Conservation (phyloP, 2,329 filamentous ascomycete species). For the Microascus cirrosus region DNA sequence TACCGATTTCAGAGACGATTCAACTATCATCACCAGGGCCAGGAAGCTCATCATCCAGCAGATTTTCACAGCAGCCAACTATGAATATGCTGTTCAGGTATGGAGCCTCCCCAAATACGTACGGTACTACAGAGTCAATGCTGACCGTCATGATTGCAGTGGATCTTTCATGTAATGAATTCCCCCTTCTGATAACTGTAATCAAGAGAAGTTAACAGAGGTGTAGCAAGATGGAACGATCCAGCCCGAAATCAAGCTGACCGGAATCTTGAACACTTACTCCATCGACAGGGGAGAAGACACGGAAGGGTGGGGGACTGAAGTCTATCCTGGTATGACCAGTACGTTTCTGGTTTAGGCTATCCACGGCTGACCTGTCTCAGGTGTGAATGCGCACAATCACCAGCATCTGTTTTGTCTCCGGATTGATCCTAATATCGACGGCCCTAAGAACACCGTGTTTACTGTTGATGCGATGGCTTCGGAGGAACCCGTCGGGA, state of each 20-base stretch:
- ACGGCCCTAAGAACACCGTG: constrained; percentile 74
- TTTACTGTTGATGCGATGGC: constrained; percentile 70
- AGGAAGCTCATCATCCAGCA: constrained; percentile 82
- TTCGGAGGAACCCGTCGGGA: constrained; percentile 65
- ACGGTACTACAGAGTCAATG: background rate
- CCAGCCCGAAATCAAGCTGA: constrained; percentile 84
- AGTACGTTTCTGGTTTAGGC: background rate
- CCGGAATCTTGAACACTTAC: constrained; percentile 88
- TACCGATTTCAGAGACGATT: constrained; percentile 86
- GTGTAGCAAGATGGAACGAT: constrained; percentile 70
- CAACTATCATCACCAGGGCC: constrained; percentile 72
- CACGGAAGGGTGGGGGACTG: constrained; percentile 77
- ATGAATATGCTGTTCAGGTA: constrained; percentile 60
- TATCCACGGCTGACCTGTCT: constrained; percentile 1
- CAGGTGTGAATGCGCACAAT: constrained; percentile 81
- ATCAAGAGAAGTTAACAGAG: constrained; percentile 9
- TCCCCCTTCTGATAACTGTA: background rate
- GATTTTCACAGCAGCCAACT: constrained; percentile 92
- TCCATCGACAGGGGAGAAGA: constrained; percentile 71
- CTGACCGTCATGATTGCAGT: constrained; percentile 50
- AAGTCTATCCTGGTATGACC: constrained; percentile 57
- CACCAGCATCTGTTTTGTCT: constrained; percentile 94
- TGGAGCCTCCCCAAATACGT: background rate
- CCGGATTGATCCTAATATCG: constrained; percentile 76
- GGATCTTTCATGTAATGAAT: constrained; percentile 62